phyloP scores from a whole-genome alignment of 2,329 filamentous ascomycete species.

The Paraphaeosphaeria sporulosa region DNA sequence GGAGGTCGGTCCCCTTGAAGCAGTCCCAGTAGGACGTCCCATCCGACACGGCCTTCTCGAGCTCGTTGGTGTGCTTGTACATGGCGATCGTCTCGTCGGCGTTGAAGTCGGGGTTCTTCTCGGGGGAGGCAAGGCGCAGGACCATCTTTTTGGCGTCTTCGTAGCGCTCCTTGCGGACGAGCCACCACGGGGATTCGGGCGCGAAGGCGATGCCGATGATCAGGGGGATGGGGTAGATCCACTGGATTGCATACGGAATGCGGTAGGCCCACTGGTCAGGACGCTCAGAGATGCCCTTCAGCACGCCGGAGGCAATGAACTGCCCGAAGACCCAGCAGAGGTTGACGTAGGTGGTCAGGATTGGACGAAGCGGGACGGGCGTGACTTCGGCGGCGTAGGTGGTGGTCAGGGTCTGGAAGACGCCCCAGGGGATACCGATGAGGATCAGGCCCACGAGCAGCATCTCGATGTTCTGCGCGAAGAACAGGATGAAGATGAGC shows the following conservation, averaged over 20 bases:
- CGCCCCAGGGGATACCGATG: slow-evolving; percentile 55
- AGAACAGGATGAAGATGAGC: slow-evolving; percentile 48
- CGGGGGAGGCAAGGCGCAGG: slow-evolving; percentile 67
- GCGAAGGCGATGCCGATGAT: slow-evolving; percentile 72
- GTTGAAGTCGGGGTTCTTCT: slow-evolving; percentile 52
- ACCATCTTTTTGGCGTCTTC: slow-evolving; percentile 72
- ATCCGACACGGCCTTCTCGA: slow-evolving; percentile 72
- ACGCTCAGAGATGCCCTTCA: slow-evolving; percentile 70
- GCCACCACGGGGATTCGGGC: slow-evolving; percentile 77
- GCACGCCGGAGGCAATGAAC: slow-evolving; percentile 74
- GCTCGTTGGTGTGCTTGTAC: slow-evolving; percentile 87
- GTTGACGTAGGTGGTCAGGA: slow-evolving; percentile 71
- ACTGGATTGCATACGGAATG: slow-evolving; percentile 73
- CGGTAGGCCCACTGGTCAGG: slow-evolving; percentile 73
- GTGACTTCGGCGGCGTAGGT: slow-evolving; percentile 67
- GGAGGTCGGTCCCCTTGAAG: slow-evolving; percentile 80
- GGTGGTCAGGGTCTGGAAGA: slow-evolving; percentile 57
- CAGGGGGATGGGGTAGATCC: slow-evolving; percentile 78
- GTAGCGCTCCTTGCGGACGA: slow-evolving; percentile 69
- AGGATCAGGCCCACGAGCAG: slow-evolving; percentile 66
- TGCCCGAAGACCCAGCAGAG: slow-evolving; percentile 80
- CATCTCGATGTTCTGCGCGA: slow-evolving; percentile 58
- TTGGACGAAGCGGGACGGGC: slow-evolving; percentile 71
- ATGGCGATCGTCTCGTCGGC: slow-evolving; percentile 72
- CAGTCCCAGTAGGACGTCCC: slow-evolving; percentile 82